Percentiles rank a stretch among this genome's conserved stretches.
These are phyloP conservation scores for Candida glucosophila DNA, from an alignment of 1,139 yeast species.

Conservation along the genomic window DNA sequence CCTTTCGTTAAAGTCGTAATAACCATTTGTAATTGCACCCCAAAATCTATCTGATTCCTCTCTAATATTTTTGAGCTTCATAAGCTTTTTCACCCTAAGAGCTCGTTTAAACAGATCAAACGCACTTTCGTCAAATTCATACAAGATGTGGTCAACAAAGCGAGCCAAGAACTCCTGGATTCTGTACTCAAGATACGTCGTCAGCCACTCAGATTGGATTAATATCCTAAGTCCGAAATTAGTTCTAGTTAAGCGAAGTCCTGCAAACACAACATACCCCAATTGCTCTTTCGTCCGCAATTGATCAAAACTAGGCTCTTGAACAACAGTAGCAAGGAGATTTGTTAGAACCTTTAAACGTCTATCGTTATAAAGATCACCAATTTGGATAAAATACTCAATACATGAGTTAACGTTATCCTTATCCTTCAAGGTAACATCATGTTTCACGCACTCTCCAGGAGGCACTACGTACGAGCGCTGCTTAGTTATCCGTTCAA, in stretches of 20 bases:
- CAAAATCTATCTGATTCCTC: constrained; percentile 70
- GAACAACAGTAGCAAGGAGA: constrained; percentile 59
- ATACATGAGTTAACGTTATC: constrained; percentile 79
- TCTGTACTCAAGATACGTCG: constrained; percentile 68
- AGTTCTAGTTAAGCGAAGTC: constrained; percentile 60
- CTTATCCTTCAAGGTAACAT: constrained; percentile 48
- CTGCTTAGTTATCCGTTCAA: constrained; percentile 13
- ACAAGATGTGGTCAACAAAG: constrained; percentile 27
- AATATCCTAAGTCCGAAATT: constrained; percentile 72
- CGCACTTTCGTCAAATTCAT: constrained; percentile 46
- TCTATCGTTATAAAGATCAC: constrained; percentile 28
- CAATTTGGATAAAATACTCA: constrained; percentile 69
- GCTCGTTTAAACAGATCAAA: constrained; percentile 65
- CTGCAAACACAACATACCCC: constrained; percentile 79
- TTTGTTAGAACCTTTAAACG: constrained; percentile 44
- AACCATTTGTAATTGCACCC: constrained; percentile 64
- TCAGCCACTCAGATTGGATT: constrained; percentile 76
- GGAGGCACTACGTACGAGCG: constrained; percentile 34
- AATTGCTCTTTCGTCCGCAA: constrained; percentile 87
- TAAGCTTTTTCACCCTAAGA: constrained; percentile 53
- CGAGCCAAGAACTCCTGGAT: constrained; percentile 54
- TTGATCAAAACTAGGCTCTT: constrained; percentile 85
- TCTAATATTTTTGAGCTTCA: constrained; percentile 64
- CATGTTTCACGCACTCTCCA: constrained; percentile 39
- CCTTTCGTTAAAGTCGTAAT: constrained; percentile 60